Evolutionary conservation across 257 asterid species (phyloP), one percentile per base, ranked within the genome.

Genomic region (Solanum etuberosum): DNA sequence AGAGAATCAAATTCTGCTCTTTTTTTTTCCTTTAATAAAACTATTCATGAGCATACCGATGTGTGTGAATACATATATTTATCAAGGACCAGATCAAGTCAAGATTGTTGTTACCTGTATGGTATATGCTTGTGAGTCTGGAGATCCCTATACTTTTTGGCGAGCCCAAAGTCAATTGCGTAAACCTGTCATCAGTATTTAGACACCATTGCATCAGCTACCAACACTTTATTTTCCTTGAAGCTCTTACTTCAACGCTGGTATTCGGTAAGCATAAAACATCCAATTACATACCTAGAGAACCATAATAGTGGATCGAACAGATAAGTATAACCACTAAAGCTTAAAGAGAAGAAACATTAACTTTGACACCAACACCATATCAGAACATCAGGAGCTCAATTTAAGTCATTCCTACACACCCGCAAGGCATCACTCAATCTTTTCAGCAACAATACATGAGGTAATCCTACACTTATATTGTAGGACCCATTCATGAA

Each of bases 51-150:
- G 68, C 40, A 80, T 80, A 80, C 5, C 7, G 63, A 42, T 74
- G 57, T 6, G 21, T 38, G 5, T 12, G 29, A 2, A 32, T n/a
- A n/a, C 31, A 63, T 32, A 18, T 32, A 16, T 29, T 27, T 23
- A 46, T n/a, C 68, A 80, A 80, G 68, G 20, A 80, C 29, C 42
- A 31, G 18, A 29, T 9, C 37, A 48, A 48, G 40, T 80, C 48
- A 48, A 80, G 18, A 80, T 29, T 80, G 43, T 48, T 29, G 67
- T 31, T 48, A 90, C 93, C 93, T 90, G 89, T 91, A 91, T 54
- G 93, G 93, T 87, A 91, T 90, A 88, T 91, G 93, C 88, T 90
- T 91, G 85, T 90, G 92, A 83, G 93, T 91, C 85, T 91, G 93
- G 63, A 91, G 89, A 87, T 91, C 93, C 86, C 91, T 86, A 86